Evolutionary conservation across 345 rosid species (phyloP), one percentile per base, ranked within the genome.

Genomic region (Eucalyptus sideroxylon): DNA sequence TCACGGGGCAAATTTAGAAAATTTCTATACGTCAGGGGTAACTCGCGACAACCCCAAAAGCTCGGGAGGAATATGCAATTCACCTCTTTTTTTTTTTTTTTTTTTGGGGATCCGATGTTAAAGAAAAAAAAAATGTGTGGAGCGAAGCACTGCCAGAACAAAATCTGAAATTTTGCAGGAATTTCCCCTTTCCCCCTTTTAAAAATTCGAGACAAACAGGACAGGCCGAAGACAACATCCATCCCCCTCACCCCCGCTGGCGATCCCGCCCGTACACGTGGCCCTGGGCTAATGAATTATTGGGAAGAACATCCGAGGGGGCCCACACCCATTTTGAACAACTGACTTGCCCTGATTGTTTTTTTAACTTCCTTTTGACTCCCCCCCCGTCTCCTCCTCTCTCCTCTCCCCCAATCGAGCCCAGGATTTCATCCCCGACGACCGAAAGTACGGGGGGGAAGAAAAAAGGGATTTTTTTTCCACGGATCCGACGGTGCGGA

Each of bases 401-500:
- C 50, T 49, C 50, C 53, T 15, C 59, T 24, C 80, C 62, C 67
- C 88, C 88, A 47, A 44, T 47, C 50, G 9, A 31, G 40, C 56
- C 72, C 37, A 86, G 86, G 42, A 50, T 60, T 69, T 86, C 88
- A 30, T 62, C 69, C 69, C 53, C 86, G 83, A 77, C 42, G 11
- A 50, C 26, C 88, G 8, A 62, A 86, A 69, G 90, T 69, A 88
- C 77, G 21, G 59, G 9, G 59, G 26, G 8, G 8, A 1, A 51
- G 55, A 21, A n/a, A 10, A 56, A 56, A 56, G 5, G 62, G 62
- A n/a, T 11, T 60, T 62, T 30, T 7, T 42, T 37, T 31, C 86
- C 30, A 11, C 24, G 50, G n/a, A 92, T 93, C 94, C 86, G 31
- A 93, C 94, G 92, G 93, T 86, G 86, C 89, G 50, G n/a, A 88